Evolutionary conservation across 208 protist genomes (phyloP), one percentile per base, ranked within the genome.

Genomic region (Trypanosoma rangeli): DNA sequence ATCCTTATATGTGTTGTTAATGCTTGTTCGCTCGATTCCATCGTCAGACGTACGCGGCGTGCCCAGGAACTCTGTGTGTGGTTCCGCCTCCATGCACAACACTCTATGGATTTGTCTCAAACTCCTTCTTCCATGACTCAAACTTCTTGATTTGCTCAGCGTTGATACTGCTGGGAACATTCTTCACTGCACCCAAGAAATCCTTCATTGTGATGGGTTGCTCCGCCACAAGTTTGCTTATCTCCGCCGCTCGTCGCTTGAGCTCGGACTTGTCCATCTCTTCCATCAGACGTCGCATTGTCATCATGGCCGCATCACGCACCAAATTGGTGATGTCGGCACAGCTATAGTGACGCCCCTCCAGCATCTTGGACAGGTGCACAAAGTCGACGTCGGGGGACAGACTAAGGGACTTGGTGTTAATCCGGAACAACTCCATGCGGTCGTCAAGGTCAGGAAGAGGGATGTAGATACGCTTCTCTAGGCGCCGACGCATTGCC

Each of bases 391-490:
- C 90, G 69, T 95, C 89, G 29, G 61, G 59, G 59, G 81, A 79
- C 5, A 94, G 78, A 57, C 86, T 90, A 53, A 94, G 80, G 13
- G 82, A 74, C 33, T 77, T 72, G 0, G 87, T 92, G 75, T 94
- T 93, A 68, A 95, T 95, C 37, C 77, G 68, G 74, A 94, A 94
- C 15, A 97, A 69, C 76, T 89, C 84, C n/a, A 94, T 53, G 54
- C 88, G 83, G 69, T 95, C 87, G 1, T 77, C 68, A 29, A 73
- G 70, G 55, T 93, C 76, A 12, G 95, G 95, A 49, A 98, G 82
- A 13, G 93, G 80, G 44, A 98, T 97, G 79, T 97, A 97, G 52
- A 98, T 95, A 55, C 95, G 83, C 73, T 97, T 97, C 72, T 97
- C 92, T 13, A 98, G 75, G 24, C 95, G 86, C 8, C 95, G 86